phyloP scores from a whole-genome alignment of 1,284 basidiomycete genomes.

The Cutaneotrichosporon dermatis region DNA sequence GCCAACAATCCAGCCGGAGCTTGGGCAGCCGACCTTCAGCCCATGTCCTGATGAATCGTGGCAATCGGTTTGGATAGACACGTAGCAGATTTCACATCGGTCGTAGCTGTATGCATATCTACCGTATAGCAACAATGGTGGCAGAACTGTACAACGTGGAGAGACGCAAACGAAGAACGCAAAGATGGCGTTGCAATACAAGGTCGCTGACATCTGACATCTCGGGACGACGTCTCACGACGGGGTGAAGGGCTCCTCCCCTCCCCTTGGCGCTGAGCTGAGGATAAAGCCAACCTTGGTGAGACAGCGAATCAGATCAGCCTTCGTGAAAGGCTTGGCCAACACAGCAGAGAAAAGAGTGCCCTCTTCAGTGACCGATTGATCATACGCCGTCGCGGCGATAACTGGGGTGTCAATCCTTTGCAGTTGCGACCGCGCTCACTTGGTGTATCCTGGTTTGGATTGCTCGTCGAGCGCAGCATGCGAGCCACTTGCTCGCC shows the following conservation, averaged over 20 bases:
- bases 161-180: too few relatives aligned
- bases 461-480: slow-evolving; percentile 48
- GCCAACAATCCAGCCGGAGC: neutral
- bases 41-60: neutral
- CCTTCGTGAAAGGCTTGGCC: slow-evolving; percentile 80
- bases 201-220: too few relatives aligned
- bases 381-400: slow-evolving; percentile 55
- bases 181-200: too few relatives aligned
- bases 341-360: slow-evolving; percentile 80
- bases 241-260: neutral
- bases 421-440: slow-evolving; percentile 11
- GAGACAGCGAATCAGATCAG: slow-evolving; percentile 70
- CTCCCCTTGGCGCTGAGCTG: neutral
- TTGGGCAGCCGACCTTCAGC: neutral
- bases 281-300: slow-evolving; percentile 70
- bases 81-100: neutral
- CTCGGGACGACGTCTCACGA: neutral
- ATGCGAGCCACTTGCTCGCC: slow-evolving; percentile 50
- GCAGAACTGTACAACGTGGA: too few relatives aligned
- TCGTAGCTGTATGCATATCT: neutral
- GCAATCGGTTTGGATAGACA: neutral
- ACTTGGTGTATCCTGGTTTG: slow-evolving; percentile 49
- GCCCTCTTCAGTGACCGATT: slow-evolving; percentile 70
- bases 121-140: neutral
- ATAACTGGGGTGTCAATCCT: slow-evolving; percentile 36